Conservation (phyloP, 1,284 basidiomycete genomes). For the Moesziomyces sp. region DNA sequence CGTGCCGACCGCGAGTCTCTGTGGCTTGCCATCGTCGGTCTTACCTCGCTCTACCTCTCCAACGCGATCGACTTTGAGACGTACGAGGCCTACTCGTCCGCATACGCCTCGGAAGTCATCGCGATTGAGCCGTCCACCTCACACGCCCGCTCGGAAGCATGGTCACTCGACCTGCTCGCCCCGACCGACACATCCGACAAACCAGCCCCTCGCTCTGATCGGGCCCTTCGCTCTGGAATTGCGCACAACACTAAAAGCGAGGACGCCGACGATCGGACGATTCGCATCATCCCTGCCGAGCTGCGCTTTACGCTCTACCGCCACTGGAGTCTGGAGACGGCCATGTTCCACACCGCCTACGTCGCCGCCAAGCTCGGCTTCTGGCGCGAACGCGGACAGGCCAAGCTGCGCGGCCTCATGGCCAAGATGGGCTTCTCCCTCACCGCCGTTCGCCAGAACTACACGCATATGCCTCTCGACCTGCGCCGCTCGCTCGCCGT, state of each 20-base stretch:
- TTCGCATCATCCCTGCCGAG: constrained; percentile 57
- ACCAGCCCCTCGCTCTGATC: neutral
- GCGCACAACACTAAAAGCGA: constrained; percentile 31
- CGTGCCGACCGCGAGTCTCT: constrained; percentile 91
- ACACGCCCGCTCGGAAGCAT: constrained; percentile 10
- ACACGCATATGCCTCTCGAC: constrained; percentile 94
- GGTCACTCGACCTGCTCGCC: constrained; percentile 26
- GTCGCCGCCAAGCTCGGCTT: constrained; percentile 93
- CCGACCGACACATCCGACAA: no score
- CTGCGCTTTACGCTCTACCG: constrained; percentile 88
- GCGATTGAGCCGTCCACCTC: constrained; percentile 43
- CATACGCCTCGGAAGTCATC: constrained; percentile 58
- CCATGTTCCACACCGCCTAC: constrained; percentile 97
- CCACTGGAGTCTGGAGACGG: constrained; percentile 97
- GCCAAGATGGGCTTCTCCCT: constrained; percentile 99
- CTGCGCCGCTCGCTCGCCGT: constrained; percentile 83
- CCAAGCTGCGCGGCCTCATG: constrained; percentile 86
- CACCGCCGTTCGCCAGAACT: constrained; percentile 90
- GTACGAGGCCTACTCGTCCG: constrained; percentile 74
- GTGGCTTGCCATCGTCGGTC: constrained; percentile 91
- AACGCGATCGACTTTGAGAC: constrained; percentile 85
- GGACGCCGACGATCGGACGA: constrained; percentile 58
- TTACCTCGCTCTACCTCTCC: constrained; percentile 91
- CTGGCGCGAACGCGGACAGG: constrained; percentile 93
- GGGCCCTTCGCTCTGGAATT: constrained; percentile 13